Evolutionary conservation across 1,284 basidiomycete species (phyloP), one percentile per base, ranked within the genome.

Genomic region (Amylostereum areolatum): DNA sequence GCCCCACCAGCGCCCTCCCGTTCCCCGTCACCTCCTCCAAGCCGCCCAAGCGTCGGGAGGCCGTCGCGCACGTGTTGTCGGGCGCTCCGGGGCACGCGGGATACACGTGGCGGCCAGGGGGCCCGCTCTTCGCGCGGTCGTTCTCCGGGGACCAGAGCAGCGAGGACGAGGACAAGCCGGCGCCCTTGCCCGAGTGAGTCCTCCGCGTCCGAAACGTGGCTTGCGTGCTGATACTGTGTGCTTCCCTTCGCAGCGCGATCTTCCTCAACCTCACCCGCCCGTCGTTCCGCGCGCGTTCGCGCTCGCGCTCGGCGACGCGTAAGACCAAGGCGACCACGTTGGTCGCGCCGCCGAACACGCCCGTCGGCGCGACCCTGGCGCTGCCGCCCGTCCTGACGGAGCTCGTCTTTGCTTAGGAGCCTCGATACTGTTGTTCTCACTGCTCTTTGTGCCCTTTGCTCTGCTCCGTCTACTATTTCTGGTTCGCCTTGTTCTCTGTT

Each of bases 81-180:
- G 53, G 59, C 52, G 51, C 57, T 47, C 52, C 57, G 47, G 52
- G 58, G 32, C 48, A 57, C 49, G 50, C 50, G 51, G 56, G 56
- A 30, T 53, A 59, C 57, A 49, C 54, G 48, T 46, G 61, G 59
- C 47, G 55, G 3, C 60, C 59, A 6, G 62, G 62, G 18, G 58
- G 59, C 24, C 61, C 61, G 7, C 55, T 62, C 5, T 63, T 63
- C 51, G 61, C 62, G 8, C 52, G 52, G 40, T 57, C 55, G 29
- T 62, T 62, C 43, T 44, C 53, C 27, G 41, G 25, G 25, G 41
- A 29, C 25, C n/a, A 29, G 8, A 28, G 30, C 25, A 11, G 11
- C 25, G 41, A 43, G 25, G 25, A 27, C 25, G 41, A 43, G 41
- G 12, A 29, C 5, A 28, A 28, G 25, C 28, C 41, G 8, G n/a